Evolutionary conservation across 202 grass and related monocot species (phyloP).

Genomic region (Musa balbisiana): DNA sequence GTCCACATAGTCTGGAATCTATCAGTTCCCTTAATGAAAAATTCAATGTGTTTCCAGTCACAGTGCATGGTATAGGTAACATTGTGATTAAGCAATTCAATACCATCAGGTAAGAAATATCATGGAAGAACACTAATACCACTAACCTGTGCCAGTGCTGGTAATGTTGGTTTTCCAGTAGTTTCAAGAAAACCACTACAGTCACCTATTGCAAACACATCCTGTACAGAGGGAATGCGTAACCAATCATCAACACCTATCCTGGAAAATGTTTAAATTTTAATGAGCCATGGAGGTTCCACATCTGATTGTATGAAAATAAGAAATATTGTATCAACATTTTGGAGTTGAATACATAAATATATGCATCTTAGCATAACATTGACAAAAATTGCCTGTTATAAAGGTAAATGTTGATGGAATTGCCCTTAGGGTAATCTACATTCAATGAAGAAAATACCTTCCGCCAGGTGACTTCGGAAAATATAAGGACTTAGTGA

Average conservation of each 20-base stretch:
- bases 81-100: neutral
- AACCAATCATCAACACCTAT: constrained; percentile 91
- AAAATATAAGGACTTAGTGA: constrained; percentile 58
- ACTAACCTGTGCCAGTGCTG: constrained; percentile 90
- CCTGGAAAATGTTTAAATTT: constrained; percentile 35
- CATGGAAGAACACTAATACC: neutral
- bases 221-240: constrained; percentile 56
- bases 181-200: constrained; percentile 84
- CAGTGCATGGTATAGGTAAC: neutral
- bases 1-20: too few species aligned
- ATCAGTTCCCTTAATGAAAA: too few species aligned
- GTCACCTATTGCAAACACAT: constrained; percentile 91
- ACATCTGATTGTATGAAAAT: neutral
- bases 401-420: neutral
- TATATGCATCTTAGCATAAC: neutral
- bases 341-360: neutral
- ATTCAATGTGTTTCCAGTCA: too few species aligned
- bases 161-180: constrained; percentile 73
- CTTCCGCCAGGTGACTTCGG: constrained; percentile 87
- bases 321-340: neutral
- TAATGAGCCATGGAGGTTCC: neutral
- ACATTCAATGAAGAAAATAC: constrained; percentile 28
- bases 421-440: neutral
- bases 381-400: neutral
- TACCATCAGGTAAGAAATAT: neutral